These are phyloP conservation scores for Exserohilum rostratum DNA, from an alignment of 2,329 filamentous ascomycete species.

Conservation along the genomic window DNA sequence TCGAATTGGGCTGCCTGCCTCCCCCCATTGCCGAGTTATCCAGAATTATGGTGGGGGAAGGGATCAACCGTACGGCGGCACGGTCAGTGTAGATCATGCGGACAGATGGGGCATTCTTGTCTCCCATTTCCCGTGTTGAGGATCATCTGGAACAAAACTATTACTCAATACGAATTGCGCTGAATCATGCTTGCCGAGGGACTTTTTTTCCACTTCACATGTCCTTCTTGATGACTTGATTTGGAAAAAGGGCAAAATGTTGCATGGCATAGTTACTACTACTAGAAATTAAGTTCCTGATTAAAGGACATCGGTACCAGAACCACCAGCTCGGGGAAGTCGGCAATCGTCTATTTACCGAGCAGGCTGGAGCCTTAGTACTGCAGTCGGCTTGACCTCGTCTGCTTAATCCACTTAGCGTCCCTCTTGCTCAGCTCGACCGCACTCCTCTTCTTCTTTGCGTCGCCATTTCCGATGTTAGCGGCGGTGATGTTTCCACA, in stretches of 20 bases:
- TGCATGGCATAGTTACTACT: no score
- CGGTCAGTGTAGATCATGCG: no score
- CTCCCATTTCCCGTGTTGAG: no score
- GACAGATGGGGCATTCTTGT: no score
- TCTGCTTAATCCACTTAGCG: constrained; percentile 41
- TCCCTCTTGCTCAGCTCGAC: constrained; percentile 39
- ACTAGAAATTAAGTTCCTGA: no score
- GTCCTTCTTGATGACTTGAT: no score
- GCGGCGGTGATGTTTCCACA: constrained; percentile 44
- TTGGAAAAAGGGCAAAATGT: background rate
- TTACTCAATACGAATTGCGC: no score
- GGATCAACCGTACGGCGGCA: background rate
- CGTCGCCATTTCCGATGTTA: constrained; percentile 16
- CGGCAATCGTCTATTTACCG: background rate
- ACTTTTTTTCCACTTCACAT: no score
- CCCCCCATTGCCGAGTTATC: no score
- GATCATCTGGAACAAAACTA: no score
- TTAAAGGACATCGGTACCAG: background rate
- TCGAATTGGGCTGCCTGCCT: no score
- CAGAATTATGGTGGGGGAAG: background rate
- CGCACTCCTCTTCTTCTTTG: constrained; percentile 39
- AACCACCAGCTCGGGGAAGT: background rate
- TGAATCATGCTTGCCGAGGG: no score
- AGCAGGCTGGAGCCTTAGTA: constrained; percentile 8
- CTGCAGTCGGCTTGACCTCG: constrained; percentile 10